Conservation (phyloP, 2,329 filamentous ascomycete genomes). For the Cladophialophora exuberans region DNA sequence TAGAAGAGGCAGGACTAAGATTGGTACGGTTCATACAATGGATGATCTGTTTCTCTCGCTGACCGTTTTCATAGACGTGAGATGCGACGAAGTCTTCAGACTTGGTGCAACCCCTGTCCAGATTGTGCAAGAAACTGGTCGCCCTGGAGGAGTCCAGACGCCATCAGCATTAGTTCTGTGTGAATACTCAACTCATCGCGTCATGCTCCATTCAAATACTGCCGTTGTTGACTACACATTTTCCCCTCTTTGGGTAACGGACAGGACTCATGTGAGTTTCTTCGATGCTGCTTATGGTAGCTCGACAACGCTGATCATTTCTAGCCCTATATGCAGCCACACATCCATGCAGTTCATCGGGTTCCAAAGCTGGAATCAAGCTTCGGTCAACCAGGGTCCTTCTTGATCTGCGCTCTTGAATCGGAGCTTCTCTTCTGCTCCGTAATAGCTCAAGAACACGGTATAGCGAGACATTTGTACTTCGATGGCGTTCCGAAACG, state of each 20-base stretch:
- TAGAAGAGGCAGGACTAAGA: slow-evolving; percentile 10
- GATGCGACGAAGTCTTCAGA: slow-evolving; percentile 25
- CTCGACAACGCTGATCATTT: slow-evolving; percentile 10
- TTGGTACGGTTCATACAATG: slow-evolving; percentile 1
- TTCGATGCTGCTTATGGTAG: neutral
- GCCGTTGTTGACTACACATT: slow-evolving; percentile 22
- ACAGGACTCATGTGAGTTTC: slow-evolving; percentile 23
- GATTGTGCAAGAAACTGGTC: slow-evolving; percentile 11
- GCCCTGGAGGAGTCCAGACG: neutral
- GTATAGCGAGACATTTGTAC: slow-evolving; percentile 45
- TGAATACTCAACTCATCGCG: slow-evolving; percentile 18
- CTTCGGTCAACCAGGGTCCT: slow-evolving; percentile 41
- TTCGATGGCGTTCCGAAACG: slow-evolving; percentile 47
- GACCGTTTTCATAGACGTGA: slow-evolving; percentile 12
- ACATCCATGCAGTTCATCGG: slow-evolving; percentile 41
- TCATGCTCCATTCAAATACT: slow-evolving; percentile 22
- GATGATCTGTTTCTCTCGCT: slow-evolving; percentile 28
- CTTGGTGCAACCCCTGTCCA: slow-evolving; percentile 22
- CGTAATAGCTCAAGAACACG: slow-evolving; percentile 41
- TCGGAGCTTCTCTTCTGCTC: slow-evolving; percentile 53
- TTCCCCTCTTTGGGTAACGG: slow-evolving; percentile 21
- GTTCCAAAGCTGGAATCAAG: slow-evolving; percentile 36
- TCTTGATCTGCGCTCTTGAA: slow-evolving; percentile 53
- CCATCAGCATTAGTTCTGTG: slow-evolving; percentile 27
- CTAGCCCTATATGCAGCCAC: slow-evolving; percentile 16